These are phyloP conservation scores for Vicia sativa DNA, from an alignment of 306 rosid species.

Conservation along the genomic window DNA sequence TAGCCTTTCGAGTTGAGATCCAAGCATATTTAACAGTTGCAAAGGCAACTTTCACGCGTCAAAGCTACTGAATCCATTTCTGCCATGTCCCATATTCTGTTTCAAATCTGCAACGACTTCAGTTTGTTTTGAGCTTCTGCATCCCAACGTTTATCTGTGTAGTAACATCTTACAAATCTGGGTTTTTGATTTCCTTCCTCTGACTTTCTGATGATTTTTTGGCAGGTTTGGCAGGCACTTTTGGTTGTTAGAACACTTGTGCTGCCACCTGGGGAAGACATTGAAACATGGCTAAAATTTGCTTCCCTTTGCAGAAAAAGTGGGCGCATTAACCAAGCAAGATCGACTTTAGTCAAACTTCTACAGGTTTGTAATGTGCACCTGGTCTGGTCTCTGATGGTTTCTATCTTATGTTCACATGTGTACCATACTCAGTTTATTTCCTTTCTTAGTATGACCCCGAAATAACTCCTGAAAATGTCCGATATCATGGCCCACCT, in stretches of 20 bases:
- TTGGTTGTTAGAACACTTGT: conserved; percentile 89
- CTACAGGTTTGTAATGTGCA: conserved; percentile 68
- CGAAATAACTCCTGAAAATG: conserved; percentile 74
- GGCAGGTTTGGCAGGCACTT: conserved; percentile 89
- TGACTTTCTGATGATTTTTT: conserved; percentile 36
- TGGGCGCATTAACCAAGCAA: conserved; percentile 86
- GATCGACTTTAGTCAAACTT: conserved; percentile 89
- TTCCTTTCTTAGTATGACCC: conserved; percentile 75
- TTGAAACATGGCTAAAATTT: conserved; percentile 95
- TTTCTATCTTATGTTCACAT: conserved; percentile 28
- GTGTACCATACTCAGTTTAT: conserved; percentile 30
- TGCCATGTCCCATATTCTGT: conserved; percentile 6
- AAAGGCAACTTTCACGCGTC: no score
- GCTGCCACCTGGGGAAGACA: conserved; percentile 88
- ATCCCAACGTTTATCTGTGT: neutral
- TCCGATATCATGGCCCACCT: conserved; percentile 82
- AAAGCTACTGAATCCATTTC: neutral
- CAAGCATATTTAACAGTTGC: no score
- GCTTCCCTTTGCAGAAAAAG: conserved; percentile 86
- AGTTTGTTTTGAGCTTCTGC: conserved; percentile 29
- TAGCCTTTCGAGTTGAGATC: no score
- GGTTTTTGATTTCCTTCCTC: conserved; percentile 32
- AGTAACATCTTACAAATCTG: conserved; percentile 20
- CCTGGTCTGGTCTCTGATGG: conserved; percentile 31
- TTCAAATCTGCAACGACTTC: neutral